Conservation (phyloP, 2,329 filamentous ascomycete genomes). For the Septoria linicola region DNA sequence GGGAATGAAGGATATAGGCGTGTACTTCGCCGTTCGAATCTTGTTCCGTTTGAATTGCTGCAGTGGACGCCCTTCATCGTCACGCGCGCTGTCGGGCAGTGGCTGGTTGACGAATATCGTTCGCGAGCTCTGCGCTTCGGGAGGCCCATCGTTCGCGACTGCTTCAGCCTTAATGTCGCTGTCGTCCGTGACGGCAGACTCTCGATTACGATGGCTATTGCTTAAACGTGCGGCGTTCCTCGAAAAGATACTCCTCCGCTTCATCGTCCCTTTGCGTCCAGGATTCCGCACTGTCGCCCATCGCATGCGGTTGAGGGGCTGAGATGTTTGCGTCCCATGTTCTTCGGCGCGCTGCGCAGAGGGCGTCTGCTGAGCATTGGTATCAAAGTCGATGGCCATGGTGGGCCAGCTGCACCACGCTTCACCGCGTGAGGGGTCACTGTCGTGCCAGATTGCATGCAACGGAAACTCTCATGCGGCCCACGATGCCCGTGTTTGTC, state of each 20-base stretch:
- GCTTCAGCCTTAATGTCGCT: slow-evolving; percentile 36
- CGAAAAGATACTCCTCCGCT: slow-evolving; percentile 79
- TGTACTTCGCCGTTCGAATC: slow-evolving; percentile 97
- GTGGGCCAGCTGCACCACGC: slow-evolving; percentile 13
- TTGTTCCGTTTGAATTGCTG: slow-evolving; percentile 83
- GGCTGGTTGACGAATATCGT: slow-evolving; percentile 83
- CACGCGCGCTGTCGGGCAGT: slow-evolving; percentile 70
- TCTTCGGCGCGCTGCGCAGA: slow-evolving; percentile 45
- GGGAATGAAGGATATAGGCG: slow-evolving; percentile 87
- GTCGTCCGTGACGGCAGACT: slow-evolving; percentile 39
- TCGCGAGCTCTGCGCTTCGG: slow-evolving; percentile 47
- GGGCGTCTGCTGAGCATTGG: slow-evolving; percentile 17
- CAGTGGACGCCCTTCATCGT: slow-evolving; percentile 75
- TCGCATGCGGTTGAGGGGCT: slow-evolving; percentile 69
- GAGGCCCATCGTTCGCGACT: slow-evolving; percentile 28
- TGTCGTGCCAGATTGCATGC: slow-evolving; percentile 9
- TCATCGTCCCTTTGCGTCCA: slow-evolving; percentile 70
- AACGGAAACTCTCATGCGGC: slow-evolving; percentile 12
- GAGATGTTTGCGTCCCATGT: slow-evolving; percentile 40
- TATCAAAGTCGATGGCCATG: slow-evolving; percentile 25
- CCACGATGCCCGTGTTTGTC: slow-evolving; percentile 3
- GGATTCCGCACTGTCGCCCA: slow-evolving; percentile 93
- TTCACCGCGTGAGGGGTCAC: slow-evolving; percentile 13
- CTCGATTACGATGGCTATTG: slow-evolving; percentile 41
- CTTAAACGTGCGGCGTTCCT: slow-evolving; percentile 46